Conservation (phyloP, 192 early-diverging fungal species). For the Pilobolus umbonatus region DNA sequence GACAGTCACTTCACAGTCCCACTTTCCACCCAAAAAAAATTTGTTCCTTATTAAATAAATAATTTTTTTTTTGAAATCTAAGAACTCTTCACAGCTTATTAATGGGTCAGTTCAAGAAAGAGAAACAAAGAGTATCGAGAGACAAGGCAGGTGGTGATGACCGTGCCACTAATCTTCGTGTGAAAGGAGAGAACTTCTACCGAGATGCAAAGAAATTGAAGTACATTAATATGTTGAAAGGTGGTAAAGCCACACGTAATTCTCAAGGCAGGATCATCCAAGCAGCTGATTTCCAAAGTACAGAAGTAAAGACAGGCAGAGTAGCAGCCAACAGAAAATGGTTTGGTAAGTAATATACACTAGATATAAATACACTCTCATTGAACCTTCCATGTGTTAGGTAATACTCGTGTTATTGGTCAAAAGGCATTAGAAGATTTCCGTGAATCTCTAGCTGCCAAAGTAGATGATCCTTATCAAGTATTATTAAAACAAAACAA, state of each 20-base stretch:
- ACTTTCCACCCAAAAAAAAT: neutral
- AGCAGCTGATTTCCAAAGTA: conserved; percentile 84
- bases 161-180: conserved; percentile 53
- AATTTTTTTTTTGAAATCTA: neutral
- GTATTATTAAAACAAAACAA: conserved; percentile 91
- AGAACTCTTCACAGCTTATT: too few species aligned
- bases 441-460: conserved; percentile 81
- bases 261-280: conserved; percentile 87
- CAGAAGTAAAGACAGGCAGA: conserved; percentile 68
- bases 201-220: conserved; percentile 92
- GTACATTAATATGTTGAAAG: conserved; percentile 90
- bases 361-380: neutral
- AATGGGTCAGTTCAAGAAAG: conserved; percentile 62
- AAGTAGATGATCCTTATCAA: conserved; percentile 93
- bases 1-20: neutral
- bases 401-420: conserved; percentile 95
- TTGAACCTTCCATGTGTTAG: conserved; percentile 26
- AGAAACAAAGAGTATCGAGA: conserved; percentile 48
- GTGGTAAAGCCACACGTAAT: conserved; percentile 80
- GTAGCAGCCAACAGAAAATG: conserved; percentile 94
- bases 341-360: conserved; percentile 68
- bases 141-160: conserved; percentile 38
- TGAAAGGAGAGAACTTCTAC: conserved; percentile 99
- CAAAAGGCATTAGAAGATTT: conserved; percentile 92
- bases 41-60: neutral